Percentiles rank a stretch among this genome's conserved stretches.
Evolutionary conservation across 495 filamentous ascomycete species (phyloP).

Genomic region (Neurospora cerealis): DNA sequence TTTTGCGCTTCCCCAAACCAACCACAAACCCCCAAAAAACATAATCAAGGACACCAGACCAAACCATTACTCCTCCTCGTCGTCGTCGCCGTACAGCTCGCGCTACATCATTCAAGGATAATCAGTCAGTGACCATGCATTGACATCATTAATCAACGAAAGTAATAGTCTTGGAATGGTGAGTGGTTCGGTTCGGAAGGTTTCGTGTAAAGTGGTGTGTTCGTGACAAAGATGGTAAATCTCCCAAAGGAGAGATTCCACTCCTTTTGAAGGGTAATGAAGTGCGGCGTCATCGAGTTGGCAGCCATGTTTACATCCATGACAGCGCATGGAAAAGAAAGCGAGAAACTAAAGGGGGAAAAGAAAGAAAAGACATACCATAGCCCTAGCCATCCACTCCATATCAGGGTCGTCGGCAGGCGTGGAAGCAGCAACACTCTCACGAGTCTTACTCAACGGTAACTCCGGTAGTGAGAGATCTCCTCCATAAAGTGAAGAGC

Average conservation of each 20-base stretch:
- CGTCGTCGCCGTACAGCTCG: constrained; percentile 17
- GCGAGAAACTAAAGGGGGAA: constrained; percentile 1
- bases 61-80: neutral
- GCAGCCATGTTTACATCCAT: too few species aligned
- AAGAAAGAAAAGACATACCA: constrained; percentile 7
- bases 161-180: neutral
- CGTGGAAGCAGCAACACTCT: neutral
- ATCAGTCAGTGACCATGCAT: neutral
- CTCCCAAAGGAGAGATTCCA: too few species aligned
- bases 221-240: too few species aligned
- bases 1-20: neutral
- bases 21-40: neutral
- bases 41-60: neutral
- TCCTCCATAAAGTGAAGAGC: neutral
- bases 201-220: too few species aligned
- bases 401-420: constrained; percentile 4
- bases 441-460: neutral
- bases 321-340: neutral
- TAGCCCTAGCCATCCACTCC: constrained; percentile 20
- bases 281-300: too few species aligned
- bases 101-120: constrained; percentile 1
- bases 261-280: too few species aligned
- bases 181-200: too few species aligned
- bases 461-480: neutral
- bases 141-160: neutral